phyloP scores from a whole-genome alignment of 2,329 filamentous ascomycete species.

The Davidsoniella australis region DNA sequence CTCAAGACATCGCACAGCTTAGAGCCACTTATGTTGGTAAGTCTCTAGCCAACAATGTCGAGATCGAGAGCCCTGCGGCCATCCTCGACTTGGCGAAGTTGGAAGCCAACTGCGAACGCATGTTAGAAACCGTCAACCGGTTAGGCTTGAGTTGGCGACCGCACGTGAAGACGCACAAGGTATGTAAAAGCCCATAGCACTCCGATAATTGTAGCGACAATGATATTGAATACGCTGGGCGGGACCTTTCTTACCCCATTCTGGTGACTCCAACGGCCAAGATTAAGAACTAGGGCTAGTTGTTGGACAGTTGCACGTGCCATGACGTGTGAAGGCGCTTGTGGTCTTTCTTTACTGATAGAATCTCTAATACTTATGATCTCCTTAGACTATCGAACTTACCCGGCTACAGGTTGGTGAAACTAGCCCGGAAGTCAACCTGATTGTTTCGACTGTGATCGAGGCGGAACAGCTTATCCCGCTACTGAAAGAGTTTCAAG shows the following conservation, averaged over 20 bases:
- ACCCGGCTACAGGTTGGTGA: conserved; percentile 52
- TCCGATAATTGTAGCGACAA: not conserved
- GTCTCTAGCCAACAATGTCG: conserved; percentile 25
- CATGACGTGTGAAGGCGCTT: too few species aligned
- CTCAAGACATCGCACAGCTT: too few species aligned
- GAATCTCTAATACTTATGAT: not conserved
- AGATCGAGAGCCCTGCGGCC: conserved; percentile 48
- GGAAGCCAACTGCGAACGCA: conserved; percentile 49
- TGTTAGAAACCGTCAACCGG: conserved; percentile 45
- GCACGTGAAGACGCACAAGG: conserved; percentile 76
- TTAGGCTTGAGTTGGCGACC: conserved; percentile 52
- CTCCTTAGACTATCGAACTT: conserved; percentile 42
- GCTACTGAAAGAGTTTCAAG: conserved; percentile 40
- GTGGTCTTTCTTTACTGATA: too few species aligned
- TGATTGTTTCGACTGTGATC: conserved; percentile 58
- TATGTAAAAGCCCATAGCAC: conserved; percentile 17
- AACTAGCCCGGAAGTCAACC: conserved; percentile 29
- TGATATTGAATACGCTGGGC: not conserved
- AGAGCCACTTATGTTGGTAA: conserved; percentile 30
- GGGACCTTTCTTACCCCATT: too few species aligned
- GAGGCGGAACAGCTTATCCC: conserved; percentile 53
- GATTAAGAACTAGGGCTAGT: too few species aligned
- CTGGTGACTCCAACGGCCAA: too few species aligned
- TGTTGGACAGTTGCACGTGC: too few species aligned
- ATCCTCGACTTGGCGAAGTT: conserved; percentile 53